Conservation (phyloP, 2,329 filamentous ascomycete species). For the Talaromyces sp. region DNA sequence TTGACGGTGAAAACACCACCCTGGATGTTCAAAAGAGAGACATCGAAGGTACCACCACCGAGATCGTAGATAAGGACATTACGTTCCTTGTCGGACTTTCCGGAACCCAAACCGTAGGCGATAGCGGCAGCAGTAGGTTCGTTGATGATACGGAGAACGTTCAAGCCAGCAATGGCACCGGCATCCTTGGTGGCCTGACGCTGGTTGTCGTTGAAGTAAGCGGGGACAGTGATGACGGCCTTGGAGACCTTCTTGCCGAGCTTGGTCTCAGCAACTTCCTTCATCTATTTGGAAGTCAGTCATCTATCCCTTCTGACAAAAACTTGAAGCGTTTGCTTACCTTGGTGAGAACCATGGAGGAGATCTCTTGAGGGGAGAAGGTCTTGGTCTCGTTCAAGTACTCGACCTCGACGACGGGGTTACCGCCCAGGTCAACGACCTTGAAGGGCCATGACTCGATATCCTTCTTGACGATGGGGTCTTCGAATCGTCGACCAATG, state of each 20-base stretch:
- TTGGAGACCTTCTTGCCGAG: slow-evolving; percentile 98
- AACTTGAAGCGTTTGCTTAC: slow-evolving; percentile 49
- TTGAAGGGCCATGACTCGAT: slow-evolving; percentile 99
- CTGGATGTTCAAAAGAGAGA: slow-evolving; percentile 97
- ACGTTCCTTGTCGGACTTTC: slow-evolving; percentile 95
- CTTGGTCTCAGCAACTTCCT: slow-evolving; percentile 97
- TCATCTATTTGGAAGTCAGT: slow-evolving; percentile 63
- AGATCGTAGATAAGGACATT: slow-evolving; percentile 99
- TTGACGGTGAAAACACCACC: slow-evolving; percentile 99
- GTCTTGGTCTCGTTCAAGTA: slow-evolving; percentile 92
- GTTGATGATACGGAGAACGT: slow-evolving; percentile 99
- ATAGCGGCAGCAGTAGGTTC: slow-evolving; percentile 98
- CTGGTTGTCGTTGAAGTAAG: slow-evolving; percentile 99
- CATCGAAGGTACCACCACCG: slow-evolving; percentile 99
- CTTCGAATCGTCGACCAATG: slow-evolving; percentile 92
- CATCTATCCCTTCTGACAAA: neutral
- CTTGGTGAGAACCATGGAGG: slow-evolving; percentile 97
- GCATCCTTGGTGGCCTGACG: slow-evolving; percentile 99
- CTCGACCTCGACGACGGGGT: slow-evolving; percentile 88
- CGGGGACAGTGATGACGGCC: slow-evolving; percentile 96
- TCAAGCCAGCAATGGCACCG: slow-evolving; percentile 92
- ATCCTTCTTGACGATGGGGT: slow-evolving; percentile 97
- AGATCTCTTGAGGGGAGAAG: slow-evolving; percentile 98
- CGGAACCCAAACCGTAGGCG: slow-evolving; percentile 92
- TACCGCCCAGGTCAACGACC: slow-evolving; percentile 82